These are phyloP conservation scores for Fusarium armeniacum DNA, from an alignment of 2,329 filamentous ascomycete species.

Conservation along the genomic window DNA sequence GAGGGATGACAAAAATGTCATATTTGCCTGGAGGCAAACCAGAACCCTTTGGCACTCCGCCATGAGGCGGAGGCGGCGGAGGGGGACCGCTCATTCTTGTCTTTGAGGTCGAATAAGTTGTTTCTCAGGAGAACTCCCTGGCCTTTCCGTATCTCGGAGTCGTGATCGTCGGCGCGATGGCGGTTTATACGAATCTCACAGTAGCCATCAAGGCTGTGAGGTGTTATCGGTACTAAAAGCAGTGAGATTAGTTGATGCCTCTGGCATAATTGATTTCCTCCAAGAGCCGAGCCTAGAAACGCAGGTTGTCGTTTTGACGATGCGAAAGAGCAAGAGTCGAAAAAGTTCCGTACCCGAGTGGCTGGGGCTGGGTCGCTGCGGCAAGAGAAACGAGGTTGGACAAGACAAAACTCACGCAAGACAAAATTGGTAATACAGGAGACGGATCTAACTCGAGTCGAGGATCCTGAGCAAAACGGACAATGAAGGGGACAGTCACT, in stretches of 20 bases:
- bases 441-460: conserved; percentile 50
- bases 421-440: conserved; percentile 44
- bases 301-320: conserved; percentile 1
- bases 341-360: conserved; percentile 25
- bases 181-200: conserved; percentile 48
- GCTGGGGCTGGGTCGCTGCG: conserved; percentile 31
- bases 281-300: background rate
- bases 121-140: conserved; percentile 24
- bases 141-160: conserved; percentile 24
- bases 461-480: conserved; percentile 45
- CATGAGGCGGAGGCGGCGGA: conserved; percentile 89
- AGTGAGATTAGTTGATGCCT: conserved; percentile 32
- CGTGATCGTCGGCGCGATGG: conserved; percentile 38
- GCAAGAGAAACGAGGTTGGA: conserved; percentile 34
- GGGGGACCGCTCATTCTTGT: conserved; percentile 72
- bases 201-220: conserved; percentile 51
- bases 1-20: conserved; percentile 97
- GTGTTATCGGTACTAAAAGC: conserved; percentile 32
- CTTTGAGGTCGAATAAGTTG: conserved; percentile 43
- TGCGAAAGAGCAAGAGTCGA: conserved; percentile 14
- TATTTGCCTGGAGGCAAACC: conserved; percentile 91
- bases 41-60: conserved; percentile 77
- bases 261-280: conserved; percentile 3
- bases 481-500: conserved; percentile 30
- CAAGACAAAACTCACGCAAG: conserved; percentile 45